phyloP scores from a whole-genome alignment of 2,329 filamentous ascomycete species.

The Fusarium brevicatenulatum region DNA sequence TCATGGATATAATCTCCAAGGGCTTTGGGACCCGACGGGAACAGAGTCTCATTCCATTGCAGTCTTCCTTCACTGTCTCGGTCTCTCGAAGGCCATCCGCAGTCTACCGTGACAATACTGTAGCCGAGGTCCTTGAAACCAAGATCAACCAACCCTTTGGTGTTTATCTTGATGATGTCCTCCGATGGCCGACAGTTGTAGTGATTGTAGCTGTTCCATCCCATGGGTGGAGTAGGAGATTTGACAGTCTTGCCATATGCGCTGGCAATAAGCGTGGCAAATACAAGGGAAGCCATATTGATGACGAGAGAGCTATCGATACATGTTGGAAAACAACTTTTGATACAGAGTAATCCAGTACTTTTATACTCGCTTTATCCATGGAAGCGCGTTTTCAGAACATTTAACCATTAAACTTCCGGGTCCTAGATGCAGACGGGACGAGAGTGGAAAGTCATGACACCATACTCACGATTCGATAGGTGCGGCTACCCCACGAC shows the following conservation, averaged over 20 bases:
- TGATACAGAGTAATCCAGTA: too few species aligned
- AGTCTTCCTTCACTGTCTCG: conserved; percentile 56
- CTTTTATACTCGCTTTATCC: background rate
- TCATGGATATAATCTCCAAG: conserved; percentile 61
- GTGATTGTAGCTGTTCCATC: conserved; percentile 70
- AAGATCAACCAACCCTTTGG: conserved; percentile 62
- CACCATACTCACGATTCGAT: background rate
- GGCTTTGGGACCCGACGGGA: conserved; percentile 61
- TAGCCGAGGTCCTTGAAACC: conserved; percentile 65
- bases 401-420: background rate
- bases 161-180: conserved; percentile 53
- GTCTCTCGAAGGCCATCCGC: conserved; percentile 62
- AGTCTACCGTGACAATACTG: conserved; percentile 65
- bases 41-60: conserved; percentile 60
- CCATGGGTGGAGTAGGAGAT: conserved; percentile 55
- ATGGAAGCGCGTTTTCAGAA: background rate
- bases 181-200: conserved; percentile 36
- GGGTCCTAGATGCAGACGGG: background rate
- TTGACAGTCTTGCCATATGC: conserved; percentile 20
- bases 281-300: conserved; percentile 12
- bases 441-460: background rate
- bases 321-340: rapidly evolving
- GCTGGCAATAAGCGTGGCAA: conserved; percentile 7
- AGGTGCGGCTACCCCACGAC: background rate
- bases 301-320: background rate